phyloP scores from a whole-genome alignment of 176 grass and related monocot genomes.

The Coix lacrymajobi region DNA sequence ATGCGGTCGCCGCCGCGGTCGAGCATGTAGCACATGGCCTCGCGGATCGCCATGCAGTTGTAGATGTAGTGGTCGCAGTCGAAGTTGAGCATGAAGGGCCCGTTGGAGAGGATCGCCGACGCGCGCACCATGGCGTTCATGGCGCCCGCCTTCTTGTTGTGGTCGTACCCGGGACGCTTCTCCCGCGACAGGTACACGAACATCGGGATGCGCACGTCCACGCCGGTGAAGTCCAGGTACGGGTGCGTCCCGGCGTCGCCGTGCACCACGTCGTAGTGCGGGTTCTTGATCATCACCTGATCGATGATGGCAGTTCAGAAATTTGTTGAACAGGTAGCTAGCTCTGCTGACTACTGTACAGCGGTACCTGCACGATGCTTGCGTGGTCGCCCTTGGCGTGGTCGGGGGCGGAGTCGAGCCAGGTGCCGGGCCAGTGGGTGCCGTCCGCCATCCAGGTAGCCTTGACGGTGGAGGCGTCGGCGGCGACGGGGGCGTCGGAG shows the following conservation, averaged over 20 bases:
- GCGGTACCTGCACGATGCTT: too few species aligned
- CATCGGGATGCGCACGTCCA: neutral
- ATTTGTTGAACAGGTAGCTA: too few species aligned
- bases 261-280: neutral
- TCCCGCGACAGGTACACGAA: neutral
- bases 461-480: too few species aligned
- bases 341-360: too few species aligned
- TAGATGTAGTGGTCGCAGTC: neutral
- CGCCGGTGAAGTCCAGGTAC: neutral
- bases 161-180: neutral
- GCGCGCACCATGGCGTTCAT: neutral
- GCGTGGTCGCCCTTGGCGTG: too few species aligned
- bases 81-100: neutral
- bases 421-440: too few species aligned
- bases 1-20: slow-evolving; percentile 86
- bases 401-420: too few species aligned
- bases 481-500: too few species aligned
- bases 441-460: too few species aligned
- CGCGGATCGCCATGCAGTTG: slow-evolving; percentile 43
- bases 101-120: neutral
- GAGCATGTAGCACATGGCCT: slow-evolving; percentile 95
- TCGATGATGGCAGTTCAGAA: too few species aligned
- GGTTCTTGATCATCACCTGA: neutral
- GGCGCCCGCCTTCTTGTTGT: neutral
- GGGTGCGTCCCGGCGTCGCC: neutral